Evolutionary conservation across 1,284 basidiomycete species (phyloP).

Genomic region (Ceratobasidium sp.): DNA sequence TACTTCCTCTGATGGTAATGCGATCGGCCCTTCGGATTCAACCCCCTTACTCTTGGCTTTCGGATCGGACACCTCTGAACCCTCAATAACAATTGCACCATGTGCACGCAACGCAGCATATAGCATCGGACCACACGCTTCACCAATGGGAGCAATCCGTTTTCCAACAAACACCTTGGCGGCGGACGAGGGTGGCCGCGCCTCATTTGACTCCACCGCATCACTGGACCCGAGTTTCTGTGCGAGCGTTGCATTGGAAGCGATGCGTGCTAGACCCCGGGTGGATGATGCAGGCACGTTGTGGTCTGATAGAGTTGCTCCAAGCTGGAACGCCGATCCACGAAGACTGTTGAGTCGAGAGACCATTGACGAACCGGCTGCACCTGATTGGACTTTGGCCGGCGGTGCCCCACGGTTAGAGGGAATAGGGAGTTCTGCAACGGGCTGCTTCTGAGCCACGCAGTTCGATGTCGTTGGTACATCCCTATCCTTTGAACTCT

Average conservation of each 20-base stretch:
- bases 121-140: constrained; percentile 3
- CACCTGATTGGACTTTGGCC: not conserved
- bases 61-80: constrained; percentile 21
- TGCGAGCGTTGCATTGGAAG: not conserved
- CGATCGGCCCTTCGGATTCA: constrained; percentile 59
- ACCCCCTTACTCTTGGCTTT: constrained; percentile 37
- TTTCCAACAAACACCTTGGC: constrained; percentile 34
- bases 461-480: not conserved
- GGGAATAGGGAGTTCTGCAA: not conserved
- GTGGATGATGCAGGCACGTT: not conserved
- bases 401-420: not conserved
- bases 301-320: not conserved
- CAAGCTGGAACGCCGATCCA: constrained; percentile 26
- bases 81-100: constrained; percentile 10
- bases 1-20: constrained; percentile 57
- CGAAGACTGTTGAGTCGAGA: constrained; percentile 33
- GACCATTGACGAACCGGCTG: constrained; percentile 21
- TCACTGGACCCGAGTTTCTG: not conserved
- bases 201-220: constrained; percentile 2
- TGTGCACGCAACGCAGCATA: constrained; percentile 25
- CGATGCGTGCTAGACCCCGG: not conserved
- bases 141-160: constrained; percentile 33
- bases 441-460: not conserved
- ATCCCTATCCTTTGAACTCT: constrained; percentile 2
- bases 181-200: not conserved